Evolutionary conservation across 2,329 filamentous ascomycete species (phyloP).

Genomic region (Byssothecium circinans): DNA sequence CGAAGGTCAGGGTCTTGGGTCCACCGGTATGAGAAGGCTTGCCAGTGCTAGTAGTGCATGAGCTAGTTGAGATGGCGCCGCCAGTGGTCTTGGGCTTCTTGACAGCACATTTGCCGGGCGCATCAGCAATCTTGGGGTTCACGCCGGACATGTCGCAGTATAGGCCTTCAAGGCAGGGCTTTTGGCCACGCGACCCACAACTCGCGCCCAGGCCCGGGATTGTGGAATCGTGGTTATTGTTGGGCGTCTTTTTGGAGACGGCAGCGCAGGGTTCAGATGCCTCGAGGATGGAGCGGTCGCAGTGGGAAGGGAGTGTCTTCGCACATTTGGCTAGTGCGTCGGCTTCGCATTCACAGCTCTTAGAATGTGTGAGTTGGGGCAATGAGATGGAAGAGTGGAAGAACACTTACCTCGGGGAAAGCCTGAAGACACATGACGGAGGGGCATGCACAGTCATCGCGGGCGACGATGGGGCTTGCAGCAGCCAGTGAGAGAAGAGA

Average conservation of each 20-base stretch:
- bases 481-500: constrained; percentile 3
- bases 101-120: neutral
- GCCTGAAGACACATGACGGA: neutral
- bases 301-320: neutral
- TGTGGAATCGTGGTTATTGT: neutral
- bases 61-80: neutral
- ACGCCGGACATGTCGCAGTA: neutral
- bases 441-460: neutral
- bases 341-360: constrained; percentile 2
- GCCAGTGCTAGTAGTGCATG: neutral
- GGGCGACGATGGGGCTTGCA: constrained; percentile 4
- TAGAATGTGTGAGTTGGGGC: neutral
- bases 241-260: neutral
- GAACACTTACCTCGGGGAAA: neutral
- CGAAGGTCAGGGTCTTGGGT: neutral
- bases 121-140: neutral
- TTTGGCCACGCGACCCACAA: neutral
- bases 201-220: neutral
- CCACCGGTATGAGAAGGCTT: neutral
- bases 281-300: neutral
- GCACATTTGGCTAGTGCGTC: neutral
- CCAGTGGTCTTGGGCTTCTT: neutral
- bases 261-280: neutral
- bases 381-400: neutral
- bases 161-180: neutral